A percentile compares a stretch with the other conserved stretches of the same genome.
Conservation (phyloP, 306 rosid genomes). For the Dicorynia guianensis region DNA sequence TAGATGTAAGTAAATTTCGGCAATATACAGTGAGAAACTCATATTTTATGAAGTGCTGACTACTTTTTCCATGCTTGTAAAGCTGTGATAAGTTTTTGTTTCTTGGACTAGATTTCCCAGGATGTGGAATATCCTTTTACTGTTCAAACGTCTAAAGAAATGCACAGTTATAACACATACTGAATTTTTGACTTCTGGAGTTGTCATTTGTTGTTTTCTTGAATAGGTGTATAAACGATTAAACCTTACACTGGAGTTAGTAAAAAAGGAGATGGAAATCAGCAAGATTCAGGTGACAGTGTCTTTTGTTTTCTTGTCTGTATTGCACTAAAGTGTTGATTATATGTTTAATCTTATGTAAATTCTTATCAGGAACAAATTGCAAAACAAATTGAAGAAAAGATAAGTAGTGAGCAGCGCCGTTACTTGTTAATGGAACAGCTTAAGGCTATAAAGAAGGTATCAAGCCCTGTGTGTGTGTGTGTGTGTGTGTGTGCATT, state of each 20-base stretch:
- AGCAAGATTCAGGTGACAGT: conserved; percentile 89
- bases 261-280: conserved; percentile 99
- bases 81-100: conserved; percentile 16
- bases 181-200: conserved; percentile 32
- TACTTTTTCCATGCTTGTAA: conserved; percentile 7
- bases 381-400: conserved; percentile 99
- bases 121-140: conserved; percentile 4
- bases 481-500: neutral
- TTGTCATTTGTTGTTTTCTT: conserved; percentile 37
- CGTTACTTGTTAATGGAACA: conserved; percentile 95
- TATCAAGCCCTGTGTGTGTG: conserved; percentile 11
- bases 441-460: conserved; percentile 99
- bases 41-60: conserved; percentile 16
- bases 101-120: conserved; percentile 11
- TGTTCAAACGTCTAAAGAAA: conserved; percentile 14
- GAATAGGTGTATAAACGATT: conserved; percentile 85
- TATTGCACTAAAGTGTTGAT: conserved; percentile 17
- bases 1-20: conserved; percentile 74
- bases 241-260: conserved; percentile 89
- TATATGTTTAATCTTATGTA: conserved; percentile 33
- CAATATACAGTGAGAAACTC: conserved; percentile 30
- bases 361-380: conserved; percentile 78
- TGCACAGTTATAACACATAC: conserved; percentile 4
- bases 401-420: conserved; percentile 98
- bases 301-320: conserved; percentile 15